These are phyloP conservation scores for Fraxinus latifolia DNA, from an alignment of 305 asterid species.

Conservation along the genomic window DNA sequence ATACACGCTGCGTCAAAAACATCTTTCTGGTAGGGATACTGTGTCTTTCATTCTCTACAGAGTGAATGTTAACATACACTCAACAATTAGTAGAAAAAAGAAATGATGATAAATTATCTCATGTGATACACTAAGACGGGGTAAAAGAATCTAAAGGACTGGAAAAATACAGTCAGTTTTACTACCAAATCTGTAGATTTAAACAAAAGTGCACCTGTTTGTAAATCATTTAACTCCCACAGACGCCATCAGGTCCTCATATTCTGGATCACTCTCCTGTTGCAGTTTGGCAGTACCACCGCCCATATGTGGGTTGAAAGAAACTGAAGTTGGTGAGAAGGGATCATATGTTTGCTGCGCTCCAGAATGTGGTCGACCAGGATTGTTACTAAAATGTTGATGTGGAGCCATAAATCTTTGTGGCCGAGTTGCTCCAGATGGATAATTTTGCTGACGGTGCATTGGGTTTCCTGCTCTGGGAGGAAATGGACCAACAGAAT, in stretches of 20 bases:
- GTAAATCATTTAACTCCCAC: conserved; percentile 65
- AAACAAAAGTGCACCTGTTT: neutral
- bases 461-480: conserved; percentile 53
- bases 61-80: conserved; percentile 16
- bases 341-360: conserved; percentile 74
- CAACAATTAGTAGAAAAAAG: conserved; percentile 17
- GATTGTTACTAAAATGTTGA: conserved; percentile 47
- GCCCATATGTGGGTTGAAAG: conserved; percentile 45
- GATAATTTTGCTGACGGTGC: conserved; percentile 53
- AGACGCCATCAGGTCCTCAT: conserved; percentile 81
- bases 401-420: conserved; percentile 48
- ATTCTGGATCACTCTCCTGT: conserved; percentile 70
- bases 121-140: conserved; percentile 7
- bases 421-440: conserved; percentile 29
- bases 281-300: conserved; percentile 40
- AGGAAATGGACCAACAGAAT: conserved; percentile 46
- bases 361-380: conserved; percentile 47
- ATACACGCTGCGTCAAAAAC: neutral
- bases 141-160: conserved; percentile 22
- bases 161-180: neutral
- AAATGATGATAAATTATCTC: conserved; percentile 8
- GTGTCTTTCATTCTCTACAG: conserved; percentile 2
- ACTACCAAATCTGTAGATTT: conserved; percentile 13
- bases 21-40: neutral
- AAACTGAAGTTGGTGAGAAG: conserved; percentile 59